Evolutionary conservation across 2,329 filamentous ascomycete species (phyloP).

Genomic region (Fusarium longipes): DNA sequence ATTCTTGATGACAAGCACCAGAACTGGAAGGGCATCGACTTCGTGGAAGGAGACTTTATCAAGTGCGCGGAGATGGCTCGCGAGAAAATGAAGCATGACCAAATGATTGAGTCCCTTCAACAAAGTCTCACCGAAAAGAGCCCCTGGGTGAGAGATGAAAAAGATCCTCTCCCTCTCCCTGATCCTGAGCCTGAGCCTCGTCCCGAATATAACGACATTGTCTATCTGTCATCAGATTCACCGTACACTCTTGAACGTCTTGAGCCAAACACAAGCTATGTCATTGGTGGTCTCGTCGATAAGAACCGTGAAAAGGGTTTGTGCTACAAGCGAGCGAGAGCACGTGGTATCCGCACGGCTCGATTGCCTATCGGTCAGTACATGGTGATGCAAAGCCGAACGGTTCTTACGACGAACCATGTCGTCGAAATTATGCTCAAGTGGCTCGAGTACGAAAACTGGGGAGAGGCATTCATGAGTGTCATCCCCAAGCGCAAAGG

Average conservation of each 20-base stretch:
- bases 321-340: slow-evolving; percentile 84
- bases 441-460: slow-evolving; percentile 91
- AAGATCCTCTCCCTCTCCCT: slow-evolving; percentile 50
- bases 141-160: slow-evolving; percentile 49
- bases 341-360: slow-evolving; percentile 83
- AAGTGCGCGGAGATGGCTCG: slow-evolving; percentile 74
- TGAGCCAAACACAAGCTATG: slow-evolving; percentile 89
- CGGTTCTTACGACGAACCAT: slow-evolving; percentile 92
- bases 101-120: slow-evolving; percentile 69
- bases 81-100: slow-evolving; percentile 72
- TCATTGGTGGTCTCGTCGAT: slow-evolving; percentile 94
- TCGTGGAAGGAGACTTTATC: slow-evolving; percentile 80
- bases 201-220: slow-evolving; percentile 61
- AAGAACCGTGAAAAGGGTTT: slow-evolving; percentile 96
- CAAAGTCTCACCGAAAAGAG: slow-evolving; percentile 47
- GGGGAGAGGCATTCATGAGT: slow-evolving; percentile 87
- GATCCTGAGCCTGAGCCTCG: slow-evolving; percentile 49
- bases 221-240: slow-evolving; percentile 95
- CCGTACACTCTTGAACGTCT: slow-evolving; percentile 83
- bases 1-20: slow-evolving; percentile 76
- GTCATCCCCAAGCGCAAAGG: slow-evolving; percentile 94
- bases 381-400: slow-evolving; percentile 87
- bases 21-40: slow-evolving; percentile 82
- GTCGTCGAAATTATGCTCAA: slow-evolving; percentile 96
- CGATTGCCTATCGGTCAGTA: slow-evolving; percentile 96